These are phyloP conservation scores for Trichothecium roseum DNA, from an alignment of 2,329 filamentous ascomycete species.

Conservation along the genomic window DNA sequence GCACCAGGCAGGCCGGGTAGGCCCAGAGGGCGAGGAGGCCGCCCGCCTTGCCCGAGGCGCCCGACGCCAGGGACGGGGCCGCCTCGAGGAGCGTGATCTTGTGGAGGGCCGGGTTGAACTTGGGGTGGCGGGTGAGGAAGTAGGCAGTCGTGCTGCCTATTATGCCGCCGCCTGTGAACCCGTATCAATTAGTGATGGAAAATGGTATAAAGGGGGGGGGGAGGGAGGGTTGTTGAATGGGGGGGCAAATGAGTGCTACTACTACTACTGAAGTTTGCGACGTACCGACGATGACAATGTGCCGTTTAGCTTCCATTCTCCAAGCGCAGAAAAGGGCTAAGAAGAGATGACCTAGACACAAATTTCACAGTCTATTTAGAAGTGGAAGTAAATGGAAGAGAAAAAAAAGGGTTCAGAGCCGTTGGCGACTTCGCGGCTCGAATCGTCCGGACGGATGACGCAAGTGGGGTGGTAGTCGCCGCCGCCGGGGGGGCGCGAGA, in stretches of 20 bases:
- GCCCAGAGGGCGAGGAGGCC: constrained; percentile 87
- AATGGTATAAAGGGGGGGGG: constrained; percentile 2
- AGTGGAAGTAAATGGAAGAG: too few relatives aligned
- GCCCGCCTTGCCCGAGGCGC: constrained; percentile 89
- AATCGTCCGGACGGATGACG: too few relatives aligned
- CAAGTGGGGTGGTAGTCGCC: too few relatives aligned
- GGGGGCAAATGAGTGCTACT: too few relatives aligned
- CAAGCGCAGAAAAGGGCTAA: too few relatives aligned
- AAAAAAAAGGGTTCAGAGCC: not conserved
- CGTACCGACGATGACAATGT: constrained; percentile 40
- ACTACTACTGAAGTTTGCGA: too few relatives aligned
- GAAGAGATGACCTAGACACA: too few relatives aligned
- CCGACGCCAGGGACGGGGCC: constrained; percentile 69
- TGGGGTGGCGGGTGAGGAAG: constrained; percentile 76
- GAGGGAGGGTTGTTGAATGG: too few relatives aligned
- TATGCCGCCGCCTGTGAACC: constrained; percentile 66
- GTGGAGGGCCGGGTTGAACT: constrained; percentile 64
- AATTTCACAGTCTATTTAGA: too few relatives aligned
- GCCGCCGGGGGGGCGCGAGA: too few relatives aligned
- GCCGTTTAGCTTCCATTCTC: constrained; percentile 24
- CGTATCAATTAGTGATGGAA: too few relatives aligned
- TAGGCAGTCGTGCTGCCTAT: constrained; percentile 90
- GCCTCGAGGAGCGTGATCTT: constrained; percentile 83
- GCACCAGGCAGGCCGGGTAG: constrained; percentile 75
- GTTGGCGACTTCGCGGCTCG: too few relatives aligned